phyloP scores from a whole-genome alignment of 2,329 filamentous ascomycete genomes.

The Rutstroemia sp. region DNA sequence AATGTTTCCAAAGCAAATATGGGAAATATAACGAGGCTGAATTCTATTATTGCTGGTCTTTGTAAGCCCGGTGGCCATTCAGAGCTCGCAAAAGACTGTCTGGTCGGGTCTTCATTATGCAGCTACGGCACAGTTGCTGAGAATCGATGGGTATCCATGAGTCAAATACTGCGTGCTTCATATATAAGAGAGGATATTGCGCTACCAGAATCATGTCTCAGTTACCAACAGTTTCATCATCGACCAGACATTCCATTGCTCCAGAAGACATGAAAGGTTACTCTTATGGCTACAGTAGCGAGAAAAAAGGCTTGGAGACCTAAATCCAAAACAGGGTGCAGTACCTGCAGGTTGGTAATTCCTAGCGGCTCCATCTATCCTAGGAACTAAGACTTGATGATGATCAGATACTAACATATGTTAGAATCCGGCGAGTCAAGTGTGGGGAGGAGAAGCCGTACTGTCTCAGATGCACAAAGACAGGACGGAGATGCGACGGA shows the following conservation, averaged over 20 bases:
- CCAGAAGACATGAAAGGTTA: background rate
- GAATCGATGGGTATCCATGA: background rate
- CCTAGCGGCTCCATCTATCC: background rate
- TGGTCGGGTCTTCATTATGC: background rate
- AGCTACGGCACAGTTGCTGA: slow-evolving; percentile 2
- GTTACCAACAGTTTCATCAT: background rate
- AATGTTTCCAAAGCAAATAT: too few relatives aligned
- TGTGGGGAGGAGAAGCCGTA: slow-evolving; percentile 26
- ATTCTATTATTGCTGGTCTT: background rate
- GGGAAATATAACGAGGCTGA: background rate
- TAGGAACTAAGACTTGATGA: background rate
- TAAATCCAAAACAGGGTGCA: slow-evolving; percentile 22
- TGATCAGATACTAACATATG: background rate
- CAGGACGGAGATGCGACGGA: slow-evolving; percentile 25
- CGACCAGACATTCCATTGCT: background rate
- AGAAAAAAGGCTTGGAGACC: slow-evolving; percentile 25
- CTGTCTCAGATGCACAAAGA: slow-evolving; percentile 24
- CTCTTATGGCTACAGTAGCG: background rate
- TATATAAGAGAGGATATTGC: background rate
- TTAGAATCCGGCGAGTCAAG: slow-evolving; percentile 26
- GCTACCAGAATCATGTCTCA: background rate
- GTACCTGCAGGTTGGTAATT: slow-evolving; percentile 24
- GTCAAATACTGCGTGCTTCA: background rate
- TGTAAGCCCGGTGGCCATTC: background rate
- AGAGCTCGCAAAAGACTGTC: background rate